Evolutionary conservation across 495 filamentous ascomycete species (phyloP), one percentile per base, ranked within the genome.

Genomic region (Penicillium silybi): DNA sequence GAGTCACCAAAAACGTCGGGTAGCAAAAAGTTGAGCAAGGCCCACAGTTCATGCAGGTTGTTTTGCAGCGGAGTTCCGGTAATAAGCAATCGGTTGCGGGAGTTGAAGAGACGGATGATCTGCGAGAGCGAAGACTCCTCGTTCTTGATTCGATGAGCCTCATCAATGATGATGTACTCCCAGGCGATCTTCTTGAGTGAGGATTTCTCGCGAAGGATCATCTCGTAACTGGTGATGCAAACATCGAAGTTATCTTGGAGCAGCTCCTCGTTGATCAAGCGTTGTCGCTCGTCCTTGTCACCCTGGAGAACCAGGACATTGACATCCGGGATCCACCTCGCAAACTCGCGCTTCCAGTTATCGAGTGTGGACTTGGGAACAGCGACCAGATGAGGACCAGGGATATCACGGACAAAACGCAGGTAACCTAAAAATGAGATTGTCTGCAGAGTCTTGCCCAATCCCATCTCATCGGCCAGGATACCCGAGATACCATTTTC

Each of bases 81-180:
- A 52, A 99, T 99, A 48, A 99, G 74, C 26, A 99, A 79, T 19
- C 95, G 86, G 63, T 97, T 97, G 57, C 95, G 80, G 7, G 95
- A 99, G 71, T 92, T 91, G 78, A 99, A 97, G 25, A 97, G 73
- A 50, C 95, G 90, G 54, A 99, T 96, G 49, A 97, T 95, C 59
- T 99, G 93, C 2, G 95, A 90, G 4, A 99, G 77, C 2, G 95
- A 95, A 0, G 95, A 99, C 67, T 96, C 90, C 67, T 99, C 95
- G 68, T 99, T 99, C 73, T 99, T 99, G 76, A 99, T 97, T 18
- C 95, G 90, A 66, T 99, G 95, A 4, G 95, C 95, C 58, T 99
- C 95, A 62, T 99, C 95, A 48, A 99, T 96, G 66, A 99, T 96
- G 69, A 99, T 97, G 66, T 99, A 99, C 66, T 99, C 93, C 95